phyloP scores from a whole-genome alignment of 1,139 yeast species.

The Suhomyces chickasaworum region DNA sequence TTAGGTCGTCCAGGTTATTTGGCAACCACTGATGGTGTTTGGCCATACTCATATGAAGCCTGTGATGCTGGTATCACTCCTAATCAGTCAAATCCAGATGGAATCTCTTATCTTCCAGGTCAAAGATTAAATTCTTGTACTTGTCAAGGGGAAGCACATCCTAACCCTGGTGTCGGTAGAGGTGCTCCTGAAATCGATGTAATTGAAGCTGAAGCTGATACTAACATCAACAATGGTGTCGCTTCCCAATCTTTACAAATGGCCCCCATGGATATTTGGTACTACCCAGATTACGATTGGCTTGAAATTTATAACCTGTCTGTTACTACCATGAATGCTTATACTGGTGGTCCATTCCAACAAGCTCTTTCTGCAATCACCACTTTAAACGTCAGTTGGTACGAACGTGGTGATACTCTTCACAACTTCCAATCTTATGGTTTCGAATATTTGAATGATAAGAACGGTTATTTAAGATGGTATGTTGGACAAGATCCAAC shows the following conservation, averaged over 20 bases:
- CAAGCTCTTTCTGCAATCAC: conserved; percentile 81
- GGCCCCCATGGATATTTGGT: conserved; percentile 89
- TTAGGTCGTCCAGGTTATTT: conserved; percentile 35
- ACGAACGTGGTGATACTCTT: conserved; percentile 46
- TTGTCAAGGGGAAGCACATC: conserved; percentile 71
- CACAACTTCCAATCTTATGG: conserved; percentile 69
- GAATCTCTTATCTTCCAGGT: conserved; percentile 35
- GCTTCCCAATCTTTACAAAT: conserved; percentile 82
- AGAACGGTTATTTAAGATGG: conserved; percentile 79
- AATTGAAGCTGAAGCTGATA: conserved; percentile 69
- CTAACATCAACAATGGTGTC: conserved; percentile 53
- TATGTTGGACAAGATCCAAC: conserved; percentile 72
- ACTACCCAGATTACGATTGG: conserved; percentile 75
- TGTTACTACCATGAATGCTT: conserved; percentile 70
- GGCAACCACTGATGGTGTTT: conserved; percentile 36
- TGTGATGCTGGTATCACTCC: conserved; percentile 38
- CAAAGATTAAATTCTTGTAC: conserved; percentile 52
- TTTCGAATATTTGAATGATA: conserved; percentile 73
- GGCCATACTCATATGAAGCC: conserved; percentile 36
- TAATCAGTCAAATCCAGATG: conserved; percentile 35
- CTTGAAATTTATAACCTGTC: conserved; percentile 62
- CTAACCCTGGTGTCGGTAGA: conserved; percentile 76
- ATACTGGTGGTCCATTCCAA: conserved; percentile 83
- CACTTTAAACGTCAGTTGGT: conserved; percentile 74
- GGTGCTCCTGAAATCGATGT: conserved; percentile 92